Evolutionary conservation across 2,329 filamentous ascomycete genomes (phyloP).

Genomic region (Ascochyta pisi): DNA sequence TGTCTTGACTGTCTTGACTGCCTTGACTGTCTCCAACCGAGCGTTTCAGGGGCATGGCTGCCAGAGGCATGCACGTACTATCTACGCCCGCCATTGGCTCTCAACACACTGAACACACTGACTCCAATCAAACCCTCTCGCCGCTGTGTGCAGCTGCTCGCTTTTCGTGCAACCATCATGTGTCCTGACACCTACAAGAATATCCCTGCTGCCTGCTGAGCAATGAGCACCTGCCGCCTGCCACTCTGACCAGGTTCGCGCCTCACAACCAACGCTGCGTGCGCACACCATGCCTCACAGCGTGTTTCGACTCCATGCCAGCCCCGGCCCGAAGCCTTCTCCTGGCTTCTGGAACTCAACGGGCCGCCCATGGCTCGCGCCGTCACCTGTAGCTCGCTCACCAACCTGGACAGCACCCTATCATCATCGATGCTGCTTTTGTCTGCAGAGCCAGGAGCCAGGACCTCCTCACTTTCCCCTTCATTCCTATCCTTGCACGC

Average conservation of each 20-base stretch:
- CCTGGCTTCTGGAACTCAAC: constrained; percentile 19
- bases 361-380: constrained; percentile 25
- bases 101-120: background rate
- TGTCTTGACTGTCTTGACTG: too few relatives aligned
- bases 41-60: constrained; percentile 4
- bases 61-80: background rate
- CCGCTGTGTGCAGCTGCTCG: background rate
- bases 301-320: constrained; percentile 13
- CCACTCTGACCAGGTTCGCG: constrained; percentile 15
- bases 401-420: constrained; percentile 10
- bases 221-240: background rate
- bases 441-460: background rate
- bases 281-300: constrained; percentile 9
- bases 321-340: constrained; percentile 6
- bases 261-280: background rate
- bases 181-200: background rate
- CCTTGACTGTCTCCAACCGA: background rate
- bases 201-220: background rate
- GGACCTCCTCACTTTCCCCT: background rate
- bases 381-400: constrained; percentile 24
- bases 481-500: too few relatives aligned
- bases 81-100: constrained; percentile 3
- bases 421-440: constrained; percentile 13
- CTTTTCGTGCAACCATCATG: background rate
- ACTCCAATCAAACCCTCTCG: constrained; percentile 5